phyloP scores from a whole-genome alignment of 2,329 filamentous ascomycete genomes.

The Albophoma yamanashiensis region DNA sequence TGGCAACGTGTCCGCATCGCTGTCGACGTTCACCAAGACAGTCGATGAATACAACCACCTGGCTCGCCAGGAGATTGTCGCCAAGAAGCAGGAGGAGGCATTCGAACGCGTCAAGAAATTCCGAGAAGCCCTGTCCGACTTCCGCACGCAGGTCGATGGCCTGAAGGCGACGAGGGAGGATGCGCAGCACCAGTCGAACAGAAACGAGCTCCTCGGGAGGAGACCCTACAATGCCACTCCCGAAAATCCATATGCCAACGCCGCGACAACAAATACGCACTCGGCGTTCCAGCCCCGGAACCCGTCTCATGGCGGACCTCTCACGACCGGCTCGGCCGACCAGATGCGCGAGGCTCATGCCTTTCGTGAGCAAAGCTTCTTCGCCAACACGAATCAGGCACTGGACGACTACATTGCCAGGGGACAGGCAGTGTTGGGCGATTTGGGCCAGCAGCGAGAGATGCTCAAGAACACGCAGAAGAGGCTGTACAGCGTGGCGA shows the following conservation, averaged over 20 bases:
- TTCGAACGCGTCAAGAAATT: conserved; percentile 79
- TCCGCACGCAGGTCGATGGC: conserved; percentile 64
- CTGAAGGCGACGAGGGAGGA: conserved; percentile 73
- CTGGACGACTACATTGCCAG: conserved; percentile 91
- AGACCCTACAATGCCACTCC: conserved; percentile 71
- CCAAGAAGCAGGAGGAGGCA: conserved; percentile 86
- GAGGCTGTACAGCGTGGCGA: conserved; percentile 82
- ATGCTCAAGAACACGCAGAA: conserved; percentile 93
- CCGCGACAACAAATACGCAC: conserved; percentile 17
- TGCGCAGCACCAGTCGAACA: conserved; percentile 51
- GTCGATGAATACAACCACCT: conserved; percentile 85
- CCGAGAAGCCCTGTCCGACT: conserved; percentile 69
- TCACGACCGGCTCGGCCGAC: conserved; percentile 41
- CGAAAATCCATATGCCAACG: conserved; percentile 82
- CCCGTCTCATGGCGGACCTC: conserved; percentile 21
- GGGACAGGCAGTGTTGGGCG: conserved; percentile 79
- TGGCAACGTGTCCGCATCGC: conserved; percentile 67
- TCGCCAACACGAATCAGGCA: conserved; percentile 68
- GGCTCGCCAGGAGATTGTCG: conserved; percentile 79
- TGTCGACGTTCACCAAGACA: conserved; percentile 75
- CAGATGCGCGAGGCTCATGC: conserved; percentile 70
- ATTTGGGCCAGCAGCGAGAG: conserved; percentile 81
- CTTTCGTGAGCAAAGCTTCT: conserved; percentile 81
- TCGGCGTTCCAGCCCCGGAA: conserved; percentile 30
- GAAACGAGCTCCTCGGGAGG: conserved; percentile 74